These are phyloP conservation scores for Linaria vulgaris DNA, from an alignment of 257 asterid species.

Conservation along the genomic window DNA sequence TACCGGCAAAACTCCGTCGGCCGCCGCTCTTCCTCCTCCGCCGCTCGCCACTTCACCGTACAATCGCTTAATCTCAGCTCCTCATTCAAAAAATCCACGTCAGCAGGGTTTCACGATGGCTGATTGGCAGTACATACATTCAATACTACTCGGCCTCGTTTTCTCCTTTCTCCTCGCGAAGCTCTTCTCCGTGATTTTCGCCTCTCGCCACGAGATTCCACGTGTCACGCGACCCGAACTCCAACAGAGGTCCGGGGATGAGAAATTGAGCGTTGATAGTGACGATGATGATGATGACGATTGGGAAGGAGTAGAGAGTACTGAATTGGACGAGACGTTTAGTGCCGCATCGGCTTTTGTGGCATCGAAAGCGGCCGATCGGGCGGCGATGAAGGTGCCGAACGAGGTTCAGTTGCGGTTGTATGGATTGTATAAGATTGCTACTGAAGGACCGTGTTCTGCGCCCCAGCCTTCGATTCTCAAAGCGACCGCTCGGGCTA, in stretches of 20 bases:
- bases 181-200: slow-evolving; percentile 78
- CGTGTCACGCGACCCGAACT: slow-evolving; percentile 65
- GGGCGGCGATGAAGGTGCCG: slow-evolving; percentile 62
- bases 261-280: slow-evolving; percentile 47
- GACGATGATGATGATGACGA: no score
- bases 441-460: slow-evolving; percentile 89
- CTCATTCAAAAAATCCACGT: no score
- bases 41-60: no score
- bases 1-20: no score
- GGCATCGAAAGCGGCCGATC: slow-evolving; percentile 87
- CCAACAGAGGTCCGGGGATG: slow-evolving; percentile 27
- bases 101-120: slow-evolving; percentile 54
- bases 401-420: slow-evolving; percentile 88
- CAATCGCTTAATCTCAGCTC: no score
- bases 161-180: slow-evolving; percentile 91
- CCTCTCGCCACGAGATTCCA: slow-evolving; percentile 88
- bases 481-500: slow-evolving; percentile 95
- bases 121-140: slow-evolving; percentile 69
- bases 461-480: slow-evolving; percentile 89
- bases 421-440: slow-evolving; percentile 87
- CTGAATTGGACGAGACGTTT: slow-evolving; percentile 87
- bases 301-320: slow-evolving; percentile 99
- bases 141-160: slow-evolving; percentile 63
- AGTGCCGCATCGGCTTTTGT: slow-evolving; percentile 98
- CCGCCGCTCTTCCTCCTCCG: no score